Evolutionary conservation across 805 yeast genomes (phyloP).

Genomic region (Kodamaea sagamina): DNA sequence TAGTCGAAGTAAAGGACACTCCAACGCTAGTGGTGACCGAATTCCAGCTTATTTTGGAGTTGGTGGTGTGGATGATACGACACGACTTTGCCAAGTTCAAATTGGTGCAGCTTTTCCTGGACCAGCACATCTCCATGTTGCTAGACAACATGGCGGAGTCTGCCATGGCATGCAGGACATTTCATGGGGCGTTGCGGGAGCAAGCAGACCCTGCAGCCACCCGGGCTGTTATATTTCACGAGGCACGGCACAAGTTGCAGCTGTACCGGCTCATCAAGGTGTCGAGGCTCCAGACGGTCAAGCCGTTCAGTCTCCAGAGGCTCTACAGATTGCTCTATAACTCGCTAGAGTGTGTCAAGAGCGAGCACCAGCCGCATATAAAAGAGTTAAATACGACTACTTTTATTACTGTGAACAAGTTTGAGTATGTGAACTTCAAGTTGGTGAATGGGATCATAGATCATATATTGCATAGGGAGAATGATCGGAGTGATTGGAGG

Average conservation of each 20-base stretch:
- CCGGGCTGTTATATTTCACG: constrained; percentile 23
- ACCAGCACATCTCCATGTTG: constrained; percentile 18
- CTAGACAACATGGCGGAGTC: constrained; percentile 17
- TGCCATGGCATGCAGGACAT: constrained; percentile 3
- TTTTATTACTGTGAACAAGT: constrained; percentile 5
- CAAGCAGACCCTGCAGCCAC: constrained; percentile 1
- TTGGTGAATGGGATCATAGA: constrained; percentile 31
- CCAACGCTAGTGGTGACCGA: constrained; percentile 24
- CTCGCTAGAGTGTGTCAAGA: constrained; percentile 2
- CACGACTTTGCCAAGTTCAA: constrained; percentile 19
- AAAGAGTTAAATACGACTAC: constrained; percentile 4
- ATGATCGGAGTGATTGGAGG: constrained; percentile 25
- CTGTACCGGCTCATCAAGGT: constrained; percentile 24
- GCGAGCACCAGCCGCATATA: constrained; percentile 1
- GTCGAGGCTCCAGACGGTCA: constrained; percentile 26
- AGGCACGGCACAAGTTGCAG: constrained; percentile 30
- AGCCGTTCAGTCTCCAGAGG: constrained; percentile 15
- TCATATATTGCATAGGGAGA: constrained; percentile 18
- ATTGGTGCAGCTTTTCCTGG: constrained; percentile 24
- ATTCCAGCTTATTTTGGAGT: constrained; percentile 24
- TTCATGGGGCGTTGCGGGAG: constrained; percentile 1
- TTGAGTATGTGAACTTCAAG: constrained; percentile 14
- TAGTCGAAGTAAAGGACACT: constrained; percentile 15
- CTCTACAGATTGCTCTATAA: constrained; percentile 3
- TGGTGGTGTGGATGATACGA: constrained; percentile 24